Evolutionary conservation across 2,329 filamentous ascomycete genomes (phyloP).

Genomic region (Arthrobotrys megalospora): DNA sequence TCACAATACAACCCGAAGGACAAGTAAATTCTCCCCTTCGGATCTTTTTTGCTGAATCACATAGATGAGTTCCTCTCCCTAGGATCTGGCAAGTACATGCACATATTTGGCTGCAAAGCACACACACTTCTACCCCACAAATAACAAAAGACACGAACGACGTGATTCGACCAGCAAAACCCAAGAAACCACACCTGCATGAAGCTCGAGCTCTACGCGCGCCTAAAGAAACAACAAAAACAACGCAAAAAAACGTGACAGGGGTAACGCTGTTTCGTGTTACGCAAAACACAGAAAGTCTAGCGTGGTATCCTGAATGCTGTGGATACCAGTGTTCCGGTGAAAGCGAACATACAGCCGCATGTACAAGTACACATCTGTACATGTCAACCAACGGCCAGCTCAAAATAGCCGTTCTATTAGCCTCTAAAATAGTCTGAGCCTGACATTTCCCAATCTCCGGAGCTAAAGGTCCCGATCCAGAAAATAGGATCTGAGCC

Average conservation of each 20-base stretch:
- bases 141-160: background rate
- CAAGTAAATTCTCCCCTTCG: constrained; percentile 23
- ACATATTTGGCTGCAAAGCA: constrained; percentile 2
- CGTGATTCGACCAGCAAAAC: constrained; percentile 21
- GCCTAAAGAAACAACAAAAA: constrained; percentile 57
- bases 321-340: background rate
- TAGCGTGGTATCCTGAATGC: constrained; percentile 6
- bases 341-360: constrained; percentile 3
- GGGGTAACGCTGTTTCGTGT: constrained; percentile 28
- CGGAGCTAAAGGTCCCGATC: background rate
- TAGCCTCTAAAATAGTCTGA: constrained; percentile 13
- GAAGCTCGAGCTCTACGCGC: constrained; percentile 30
- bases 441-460: background rate
- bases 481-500: constrained; percentile 6
- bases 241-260: constrained; percentile 40
- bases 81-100: constrained; percentile 2
- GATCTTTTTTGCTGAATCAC: constrained; percentile 24
- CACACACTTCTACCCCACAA: constrained; percentile 14
- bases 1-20: constrained; percentile 39
- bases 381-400: constrained; percentile 19
- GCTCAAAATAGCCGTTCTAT: constrained; percentile 7
- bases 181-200: constrained; percentile 34
- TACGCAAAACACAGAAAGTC: constrained; percentile 31
- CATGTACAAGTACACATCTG: constrained; percentile 10
- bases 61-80: constrained; percentile 8